Percentiles rank a stretch among this genome's conserved stretches.
Conservation (phyloP, 257 asterid genomes). For the Solanum lignicaule region DNA sequence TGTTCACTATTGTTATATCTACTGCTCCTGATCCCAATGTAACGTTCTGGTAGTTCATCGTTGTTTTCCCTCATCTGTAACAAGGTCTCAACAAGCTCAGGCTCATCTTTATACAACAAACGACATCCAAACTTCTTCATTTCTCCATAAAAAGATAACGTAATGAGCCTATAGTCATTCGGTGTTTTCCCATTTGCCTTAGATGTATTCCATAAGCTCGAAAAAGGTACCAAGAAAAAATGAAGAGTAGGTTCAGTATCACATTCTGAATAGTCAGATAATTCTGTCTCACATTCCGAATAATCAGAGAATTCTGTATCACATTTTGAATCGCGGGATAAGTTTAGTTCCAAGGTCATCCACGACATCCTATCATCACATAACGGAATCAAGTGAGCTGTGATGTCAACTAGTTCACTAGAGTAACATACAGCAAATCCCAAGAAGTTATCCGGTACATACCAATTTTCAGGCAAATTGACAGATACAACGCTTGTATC, state of each 20-base stretch:
- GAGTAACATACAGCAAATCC: neutral
- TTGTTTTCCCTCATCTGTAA: neutral
- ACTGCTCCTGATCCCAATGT: neutral
- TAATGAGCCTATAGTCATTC: neutral
- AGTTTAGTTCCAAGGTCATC: neutral
- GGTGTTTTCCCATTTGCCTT: neutral
- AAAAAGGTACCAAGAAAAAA: neutral
- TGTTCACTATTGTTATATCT: neutral
- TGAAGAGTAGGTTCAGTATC: neutral
- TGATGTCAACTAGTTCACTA: neutral
- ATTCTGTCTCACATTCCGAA: too few species aligned
- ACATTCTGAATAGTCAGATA: neutral
- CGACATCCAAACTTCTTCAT: neutral
- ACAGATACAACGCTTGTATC: neutral
- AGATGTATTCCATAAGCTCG: neutral
- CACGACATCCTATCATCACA: neutral
- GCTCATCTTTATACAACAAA: neutral
- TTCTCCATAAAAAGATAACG: neutral
- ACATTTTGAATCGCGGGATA: neutral
- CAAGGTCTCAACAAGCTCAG: neutral
- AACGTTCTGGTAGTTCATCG: neutral
- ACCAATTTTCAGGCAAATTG: neutral
- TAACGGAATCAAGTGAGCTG: neutral
- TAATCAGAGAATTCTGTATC: rapidly evolving
- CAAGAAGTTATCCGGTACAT: neutral